phyloP scores from a whole-genome alignment of 225 moss, liverwort and hornwort species.

The Polytrichum commune region DNA sequence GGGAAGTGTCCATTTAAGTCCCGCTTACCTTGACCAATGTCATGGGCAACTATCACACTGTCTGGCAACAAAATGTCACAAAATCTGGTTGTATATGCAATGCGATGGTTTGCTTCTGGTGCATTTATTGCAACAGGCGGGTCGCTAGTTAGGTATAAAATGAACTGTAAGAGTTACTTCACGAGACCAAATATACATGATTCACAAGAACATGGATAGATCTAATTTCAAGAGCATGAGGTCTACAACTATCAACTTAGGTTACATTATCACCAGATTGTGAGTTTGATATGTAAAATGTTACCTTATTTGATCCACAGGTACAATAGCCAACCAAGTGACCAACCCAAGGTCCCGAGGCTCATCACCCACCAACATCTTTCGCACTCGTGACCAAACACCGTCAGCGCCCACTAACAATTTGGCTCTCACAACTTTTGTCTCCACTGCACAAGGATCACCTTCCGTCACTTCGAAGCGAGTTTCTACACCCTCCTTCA shows the following conservation, averaged over 20 bases:
- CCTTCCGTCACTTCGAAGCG: slow-evolving; percentile 28
- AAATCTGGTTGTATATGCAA: background rate
- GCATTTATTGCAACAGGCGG: background rate
- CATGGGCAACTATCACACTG: too few species aligned
- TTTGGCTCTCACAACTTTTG: slow-evolving; percentile 35
- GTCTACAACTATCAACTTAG: background rate
- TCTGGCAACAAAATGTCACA: background rate
- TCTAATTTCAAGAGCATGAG: background rate
- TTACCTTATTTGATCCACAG: slow-evolving; percentile 32
- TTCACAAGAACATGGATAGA: background rate
- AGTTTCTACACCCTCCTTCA: slow-evolving; percentile 43
- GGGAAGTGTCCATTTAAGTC: too few species aligned
- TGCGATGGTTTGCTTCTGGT: background rate
- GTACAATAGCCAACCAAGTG: slow-evolving; percentile 42
- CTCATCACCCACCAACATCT: slow-evolving; percentile 51
- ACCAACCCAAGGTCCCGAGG: slow-evolving; percentile 48
- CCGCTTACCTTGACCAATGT: too few species aligned
- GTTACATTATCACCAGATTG: background rate
- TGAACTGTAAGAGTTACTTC: too few species aligned
- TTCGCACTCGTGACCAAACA: slow-evolving; percentile 55
- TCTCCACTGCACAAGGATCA: slow-evolving; percentile 7
- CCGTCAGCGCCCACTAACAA: slow-evolving; percentile 56
- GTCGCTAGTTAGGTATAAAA: background rate
- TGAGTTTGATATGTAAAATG: background rate
- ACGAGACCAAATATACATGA: background rate